These are phyloP conservation scores for Tephrocybe sp. DNA, from an alignment of 768 basidiomycete species.

Conservation along the genomic window DNA sequence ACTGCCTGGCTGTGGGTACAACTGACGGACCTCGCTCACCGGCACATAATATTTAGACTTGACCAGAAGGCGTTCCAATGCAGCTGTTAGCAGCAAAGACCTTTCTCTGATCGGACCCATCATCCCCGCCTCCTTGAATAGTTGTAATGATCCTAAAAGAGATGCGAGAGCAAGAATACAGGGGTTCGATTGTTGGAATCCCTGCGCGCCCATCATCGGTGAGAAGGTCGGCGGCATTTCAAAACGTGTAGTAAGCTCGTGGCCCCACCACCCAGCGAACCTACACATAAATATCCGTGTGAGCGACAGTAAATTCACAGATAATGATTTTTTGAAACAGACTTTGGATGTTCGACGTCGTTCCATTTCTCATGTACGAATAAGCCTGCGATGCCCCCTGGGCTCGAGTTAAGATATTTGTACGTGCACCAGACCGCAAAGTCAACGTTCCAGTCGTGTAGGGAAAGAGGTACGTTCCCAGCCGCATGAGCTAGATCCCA, in stretches of 20 bases:
- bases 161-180: slow-evolving; percentile 76
- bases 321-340: slow-evolving; percentile 23
- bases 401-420: slow-evolving; percentile 96
- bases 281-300: slow-evolving; percentile 37
- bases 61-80: slow-evolving; percentile 62
- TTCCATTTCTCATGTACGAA: slow-evolving; percentile 88
- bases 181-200: slow-evolving; percentile 96
- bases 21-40: slow-evolving; percentile 28
- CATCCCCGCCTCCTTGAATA: slow-evolving; percentile 80
- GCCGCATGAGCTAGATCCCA: slow-evolving; percentile 97
- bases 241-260: slow-evolving; percentile 84
- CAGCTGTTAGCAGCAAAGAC: slow-evolving; percentile 65
- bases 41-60: slow-evolving; percentile 64
- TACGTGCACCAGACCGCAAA: slow-evolving; percentile 99
- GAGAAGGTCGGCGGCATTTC: slow-evolving; percentile 82
- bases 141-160: slow-evolving; percentile 77
- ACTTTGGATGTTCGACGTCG: slow-evolving; percentile 60
- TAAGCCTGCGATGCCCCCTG: slow-evolving; percentile 95
- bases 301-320: slow-evolving; percentile 10
- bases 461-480: slow-evolving; percentile 85
- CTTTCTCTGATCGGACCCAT: slow-evolving; percentile 66
- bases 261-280: slow-evolving; percentile 98
- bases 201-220: slow-evolving; percentile 87
- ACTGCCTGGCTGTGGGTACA: slow-evolving; percentile 23
- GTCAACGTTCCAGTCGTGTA: slow-evolving; percentile 94